A percentile compares a stretch with the other conserved stretches of the same genome.
phyloP scores from a whole-genome alignment of 768 basidiomycete species.

The Cyclocybe cylindracea region DNA sequence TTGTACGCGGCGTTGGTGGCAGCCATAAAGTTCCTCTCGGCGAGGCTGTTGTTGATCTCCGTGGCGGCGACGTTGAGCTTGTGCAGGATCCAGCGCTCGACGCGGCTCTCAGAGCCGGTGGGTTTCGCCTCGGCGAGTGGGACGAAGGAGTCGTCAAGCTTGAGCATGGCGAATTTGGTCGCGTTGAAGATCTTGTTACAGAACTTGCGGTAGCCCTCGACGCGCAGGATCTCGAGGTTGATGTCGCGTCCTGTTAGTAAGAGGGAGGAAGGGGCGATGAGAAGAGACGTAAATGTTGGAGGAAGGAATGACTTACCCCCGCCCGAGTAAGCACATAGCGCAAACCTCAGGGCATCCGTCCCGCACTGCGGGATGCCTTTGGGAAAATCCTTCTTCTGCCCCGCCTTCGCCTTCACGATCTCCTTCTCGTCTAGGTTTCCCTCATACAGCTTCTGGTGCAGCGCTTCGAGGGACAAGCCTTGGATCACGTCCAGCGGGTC shows the following conservation, averaged over 20 bases:
- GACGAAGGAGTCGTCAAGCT: conserved; percentile 82
- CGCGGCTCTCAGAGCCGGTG: conserved; percentile 87
- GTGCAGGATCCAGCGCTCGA: conserved; percentile 94
- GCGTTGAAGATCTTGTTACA: conserved; percentile 99
- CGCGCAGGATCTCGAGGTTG: conserved; percentile 92
- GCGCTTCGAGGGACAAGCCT: conserved; percentile 73
- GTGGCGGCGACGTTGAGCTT: conserved; percentile 83
- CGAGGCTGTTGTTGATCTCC: conserved; percentile 77
- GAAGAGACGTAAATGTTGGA: neutral
- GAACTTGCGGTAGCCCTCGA: conserved; percentile 99
- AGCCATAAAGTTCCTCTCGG: conserved; percentile 88
- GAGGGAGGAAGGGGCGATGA: neutral
- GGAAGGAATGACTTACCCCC: conserved; percentile 54
- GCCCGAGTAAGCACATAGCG: conserved; percentile 90
- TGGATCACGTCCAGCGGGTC: conserved; percentile 95
- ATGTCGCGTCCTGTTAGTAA: conserved; percentile 80
- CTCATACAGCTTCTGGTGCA: conserved; percentile 84
- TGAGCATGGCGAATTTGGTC: conserved; percentile 99
- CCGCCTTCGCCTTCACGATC: conserved; percentile 84
- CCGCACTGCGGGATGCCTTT: conserved; percentile 99
- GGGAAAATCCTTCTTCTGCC: conserved; percentile 99
- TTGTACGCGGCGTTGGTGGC: conserved; percentile 86
- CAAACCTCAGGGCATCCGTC: conserved; percentile 94
- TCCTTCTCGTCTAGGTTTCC: conserved; percentile 96
- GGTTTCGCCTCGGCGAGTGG: conserved; percentile 75